Evolutionary conservation across 1,284 basidiomycete genomes (phyloP).

Genomic region (Ustilago sp.): DNA sequence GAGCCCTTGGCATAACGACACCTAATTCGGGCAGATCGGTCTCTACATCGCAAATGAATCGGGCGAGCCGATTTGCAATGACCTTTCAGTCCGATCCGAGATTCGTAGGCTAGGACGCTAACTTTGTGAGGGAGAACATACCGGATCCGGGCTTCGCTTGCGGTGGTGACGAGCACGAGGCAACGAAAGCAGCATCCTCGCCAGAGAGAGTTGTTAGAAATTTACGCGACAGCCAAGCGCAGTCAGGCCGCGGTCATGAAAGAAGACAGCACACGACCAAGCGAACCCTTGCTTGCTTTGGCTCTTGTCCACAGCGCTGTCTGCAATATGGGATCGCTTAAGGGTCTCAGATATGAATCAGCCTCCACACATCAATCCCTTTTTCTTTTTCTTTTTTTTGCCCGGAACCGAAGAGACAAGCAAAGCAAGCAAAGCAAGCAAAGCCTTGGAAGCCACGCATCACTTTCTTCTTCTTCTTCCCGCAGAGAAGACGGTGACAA

Average conservation of each 20-base stretch:
- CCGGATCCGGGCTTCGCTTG: slow-evolving; percentile 27
- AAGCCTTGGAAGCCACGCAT: not conserved
- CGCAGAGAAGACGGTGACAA: not conserved
- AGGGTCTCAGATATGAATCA: slow-evolving; percentile 39
- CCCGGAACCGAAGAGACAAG: not conserved
- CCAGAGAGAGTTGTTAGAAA: not conserved
- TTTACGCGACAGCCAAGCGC: not conserved
- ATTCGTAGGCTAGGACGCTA: not conserved
- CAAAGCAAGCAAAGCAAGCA: not conserved
- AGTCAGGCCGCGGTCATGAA: not conserved
- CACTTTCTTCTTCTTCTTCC: not conserved
- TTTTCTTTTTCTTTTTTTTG: not conserved
- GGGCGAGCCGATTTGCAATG: not conserved
- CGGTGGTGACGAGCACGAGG: slow-evolving; percentile 2
- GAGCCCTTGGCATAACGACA: too few species aligned
- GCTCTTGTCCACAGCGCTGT: not conserved
- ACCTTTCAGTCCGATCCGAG: not conserved
- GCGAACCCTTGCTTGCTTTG: slow-evolving; percentile 11
- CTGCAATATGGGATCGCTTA: not conserved
- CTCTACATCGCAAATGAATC: not conserved
- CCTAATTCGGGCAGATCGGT: not conserved
- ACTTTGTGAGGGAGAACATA: not conserved
- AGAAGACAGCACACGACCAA: slow-evolving; percentile 7
- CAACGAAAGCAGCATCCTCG: not conserved
- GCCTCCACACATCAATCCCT: slow-evolving; percentile 24